Conservation (phyloP, 2,329 filamentous ascomycete species). For the Hyphodiscus sp. region DNA sequence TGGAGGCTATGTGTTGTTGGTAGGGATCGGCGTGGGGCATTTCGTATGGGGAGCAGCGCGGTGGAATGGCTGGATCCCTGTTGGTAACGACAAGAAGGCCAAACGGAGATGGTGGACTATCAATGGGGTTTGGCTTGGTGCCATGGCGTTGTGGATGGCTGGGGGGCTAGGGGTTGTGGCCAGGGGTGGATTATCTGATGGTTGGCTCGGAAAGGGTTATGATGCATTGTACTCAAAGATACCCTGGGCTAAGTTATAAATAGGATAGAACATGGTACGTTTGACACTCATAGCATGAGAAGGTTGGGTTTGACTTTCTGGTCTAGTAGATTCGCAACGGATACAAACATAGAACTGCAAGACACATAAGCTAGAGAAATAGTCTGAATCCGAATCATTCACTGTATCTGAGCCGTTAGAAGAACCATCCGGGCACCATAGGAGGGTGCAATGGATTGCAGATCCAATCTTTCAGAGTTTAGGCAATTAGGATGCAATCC, state of each 20-base stretch:
- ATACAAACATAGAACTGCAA: background rate
- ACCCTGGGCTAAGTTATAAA: conserved; percentile 48
- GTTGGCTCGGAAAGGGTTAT: conserved; percentile 77
- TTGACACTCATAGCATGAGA: background rate
- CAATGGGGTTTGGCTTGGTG: conserved; percentile 45
- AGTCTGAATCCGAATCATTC: too few species aligned
- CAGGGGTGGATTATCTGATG: conserved; percentile 58
- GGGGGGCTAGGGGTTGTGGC: conserved; percentile 76
- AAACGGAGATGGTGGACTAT: conserved; percentile 65
- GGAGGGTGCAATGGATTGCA: too few species aligned
- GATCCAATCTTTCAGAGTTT: too few species aligned
- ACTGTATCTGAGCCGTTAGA: too few species aligned
- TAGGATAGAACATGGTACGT: background rate
- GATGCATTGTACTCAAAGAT: conserved; percentile 63
- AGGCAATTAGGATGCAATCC: too few species aligned
- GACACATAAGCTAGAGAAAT: background rate
- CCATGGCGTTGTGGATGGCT: conserved; percentile 22
- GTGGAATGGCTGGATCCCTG: conserved; percentile 64
- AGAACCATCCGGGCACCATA: too few species aligned
- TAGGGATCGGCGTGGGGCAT: conserved; percentile 66
- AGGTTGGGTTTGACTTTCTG: background rate
- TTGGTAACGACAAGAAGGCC: conserved; percentile 44
- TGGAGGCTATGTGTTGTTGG: conserved; percentile 60
- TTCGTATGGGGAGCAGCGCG: conserved; percentile 80
- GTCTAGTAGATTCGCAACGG: background rate